Conservation (phyloP, 306 rosid species). For the Vicia sativa region DNA sequence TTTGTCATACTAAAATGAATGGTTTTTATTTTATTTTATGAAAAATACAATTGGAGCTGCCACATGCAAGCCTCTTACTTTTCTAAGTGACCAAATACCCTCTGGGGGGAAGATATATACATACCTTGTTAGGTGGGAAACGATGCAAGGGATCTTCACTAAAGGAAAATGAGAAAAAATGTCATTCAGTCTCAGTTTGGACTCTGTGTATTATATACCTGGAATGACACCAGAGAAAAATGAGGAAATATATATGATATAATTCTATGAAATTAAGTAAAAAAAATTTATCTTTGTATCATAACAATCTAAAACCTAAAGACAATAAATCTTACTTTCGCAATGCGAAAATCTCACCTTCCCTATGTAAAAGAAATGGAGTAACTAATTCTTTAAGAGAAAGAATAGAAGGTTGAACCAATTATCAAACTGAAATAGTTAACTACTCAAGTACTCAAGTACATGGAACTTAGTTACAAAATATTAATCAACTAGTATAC, state of each 20-base stretch:
- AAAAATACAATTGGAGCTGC: neutral
- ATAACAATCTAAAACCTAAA: neutral
- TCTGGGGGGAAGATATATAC: neutral
- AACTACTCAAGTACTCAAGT: too few relatives aligned
- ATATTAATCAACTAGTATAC: too few relatives aligned
- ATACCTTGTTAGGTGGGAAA: constrained; percentile 69
- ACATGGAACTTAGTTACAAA: too few relatives aligned
- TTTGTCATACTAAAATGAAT: too few relatives aligned
- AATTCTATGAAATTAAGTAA: constrained; percentile 12
- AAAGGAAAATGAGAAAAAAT: constrained; percentile 77
- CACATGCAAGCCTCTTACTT: constrained; percentile 14
- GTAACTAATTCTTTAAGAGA: too few relatives aligned
- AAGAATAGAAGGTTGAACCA: too few relatives aligned
- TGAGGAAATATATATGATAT: constrained; percentile 8
- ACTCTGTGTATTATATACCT: constrained; percentile 81
- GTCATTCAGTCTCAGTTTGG: constrained; percentile 84
- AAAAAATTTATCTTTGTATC: neutral
- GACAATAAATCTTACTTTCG: constrained; percentile 59
- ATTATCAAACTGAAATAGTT: too few relatives aligned
- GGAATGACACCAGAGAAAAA: constrained; percentile 32
- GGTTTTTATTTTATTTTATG: neutral
- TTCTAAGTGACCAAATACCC: constrained; percentile 18
- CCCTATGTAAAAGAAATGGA: too few relatives aligned
- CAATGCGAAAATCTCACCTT: too few relatives aligned
- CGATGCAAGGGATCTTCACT: constrained; percentile 59